Conservation (phyloP, 306 rosid genomes). For the Vachellia collinsii region DNA sequence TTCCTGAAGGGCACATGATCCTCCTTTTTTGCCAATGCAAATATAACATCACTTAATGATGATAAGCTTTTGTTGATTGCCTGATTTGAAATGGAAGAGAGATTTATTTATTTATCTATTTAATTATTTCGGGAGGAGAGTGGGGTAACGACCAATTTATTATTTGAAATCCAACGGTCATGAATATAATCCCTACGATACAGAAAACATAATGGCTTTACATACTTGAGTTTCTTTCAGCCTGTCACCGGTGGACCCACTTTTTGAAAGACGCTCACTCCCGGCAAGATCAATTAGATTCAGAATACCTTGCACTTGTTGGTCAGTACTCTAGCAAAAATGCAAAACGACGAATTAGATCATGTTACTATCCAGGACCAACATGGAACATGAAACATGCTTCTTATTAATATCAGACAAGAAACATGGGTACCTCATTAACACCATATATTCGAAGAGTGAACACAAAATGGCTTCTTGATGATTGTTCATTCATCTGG, state of each 20-base stretch:
- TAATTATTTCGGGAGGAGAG: not conserved
- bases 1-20: constrained; percentile 94
- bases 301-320: constrained; percentile 93
- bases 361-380: constrained; percentile 8
- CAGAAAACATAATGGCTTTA: constrained; percentile 15
- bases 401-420: constrained; percentile 22
- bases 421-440: constrained; percentile 72
- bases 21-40: constrained; percentile 96
- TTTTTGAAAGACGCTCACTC: constrained; percentile 96
- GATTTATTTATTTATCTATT: not conserved
- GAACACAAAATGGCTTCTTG: constrained; percentile 98
- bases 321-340: constrained; percentile 78
- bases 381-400: not conserved
- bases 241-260: constrained; percentile 95
- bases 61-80: constrained; percentile 94
- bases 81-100: constrained; percentile 48
- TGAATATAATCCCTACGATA: constrained; percentile 5
- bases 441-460: constrained; percentile 91
- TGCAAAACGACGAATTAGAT: constrained; percentile 28
- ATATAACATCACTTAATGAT: constrained; percentile 89
- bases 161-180: constrained; percentile 19
- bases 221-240: constrained; percentile 94
- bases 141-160: constrained; percentile 3
- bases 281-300: constrained; percentile 99
- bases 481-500: constrained; percentile 96